Conservation (phyloP, 345 rosid species). For the Eucalyptus grandis region DNA sequence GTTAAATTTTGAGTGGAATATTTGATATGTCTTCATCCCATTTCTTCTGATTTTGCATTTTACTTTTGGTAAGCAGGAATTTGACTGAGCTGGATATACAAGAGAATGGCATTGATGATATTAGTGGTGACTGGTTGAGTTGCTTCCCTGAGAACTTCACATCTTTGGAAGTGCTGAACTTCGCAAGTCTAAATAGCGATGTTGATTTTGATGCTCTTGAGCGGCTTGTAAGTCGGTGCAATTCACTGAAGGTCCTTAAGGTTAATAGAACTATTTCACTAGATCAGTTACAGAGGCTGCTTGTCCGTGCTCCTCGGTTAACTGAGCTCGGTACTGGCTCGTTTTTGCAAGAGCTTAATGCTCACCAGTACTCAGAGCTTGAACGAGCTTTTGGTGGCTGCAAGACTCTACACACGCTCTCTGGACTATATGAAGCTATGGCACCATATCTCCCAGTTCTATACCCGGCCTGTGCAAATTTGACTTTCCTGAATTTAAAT, state of each 20-base stretch:
- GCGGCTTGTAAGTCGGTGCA: slow-evolving; percentile 47
- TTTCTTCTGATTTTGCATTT: background rate
- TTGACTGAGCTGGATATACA: slow-evolving; percentile 60
- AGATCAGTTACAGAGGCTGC: slow-evolving; percentile 40
- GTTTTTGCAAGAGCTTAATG: slow-evolving; percentile 28
- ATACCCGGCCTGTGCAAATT: slow-evolving; percentile 25
- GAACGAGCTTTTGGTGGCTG: slow-evolving; percentile 31
- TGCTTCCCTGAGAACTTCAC: slow-evolving; percentile 52
- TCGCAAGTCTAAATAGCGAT: slow-evolving; percentile 32
- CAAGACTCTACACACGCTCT: slow-evolving; percentile 34
- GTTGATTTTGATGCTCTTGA: slow-evolving; percentile 49
- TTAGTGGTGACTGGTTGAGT: slow-evolving; percentile 48
- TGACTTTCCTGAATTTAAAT: slow-evolving; percentile 55
- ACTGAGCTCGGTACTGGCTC: slow-evolving; percentile 60
- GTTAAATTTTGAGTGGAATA: background rate
- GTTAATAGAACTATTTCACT: slow-evolving; percentile 32
- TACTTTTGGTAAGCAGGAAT: slow-evolving; percentile 24
- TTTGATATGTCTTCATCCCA: background rate
- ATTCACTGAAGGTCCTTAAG: slow-evolving; percentile 39
- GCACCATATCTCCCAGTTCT: slow-evolving; percentile 29
- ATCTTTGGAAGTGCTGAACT: slow-evolving; percentile 46
- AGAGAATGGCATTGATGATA: slow-evolving; percentile 52
- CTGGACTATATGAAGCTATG: slow-evolving; percentile 50
- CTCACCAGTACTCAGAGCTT: slow-evolving; percentile 16
- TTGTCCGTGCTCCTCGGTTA: slow-evolving; percentile 34